Conservation (phyloP, 192 early-diverging fungal species). For the Coemansia sp. region DNA sequence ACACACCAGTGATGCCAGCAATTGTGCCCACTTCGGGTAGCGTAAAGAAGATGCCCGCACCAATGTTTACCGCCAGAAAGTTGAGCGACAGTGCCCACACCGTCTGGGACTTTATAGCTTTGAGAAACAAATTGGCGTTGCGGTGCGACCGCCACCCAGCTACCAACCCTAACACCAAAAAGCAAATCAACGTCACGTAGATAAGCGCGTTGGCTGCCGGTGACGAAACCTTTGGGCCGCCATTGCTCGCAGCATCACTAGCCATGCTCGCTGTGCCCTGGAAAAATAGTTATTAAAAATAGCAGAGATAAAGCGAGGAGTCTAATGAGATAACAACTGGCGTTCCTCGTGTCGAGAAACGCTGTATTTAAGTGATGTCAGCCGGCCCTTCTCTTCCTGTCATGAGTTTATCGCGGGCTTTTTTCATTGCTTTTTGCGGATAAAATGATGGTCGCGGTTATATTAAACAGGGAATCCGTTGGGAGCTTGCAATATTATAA, state of each 20-base stretch:
- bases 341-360: too few relatives aligned
- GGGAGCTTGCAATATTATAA: background rate
- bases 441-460: background rate
- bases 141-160: slow-evolving; percentile 56
- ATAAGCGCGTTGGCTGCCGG: slow-evolving; percentile 58
- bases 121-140: slow-evolving; percentile 57
- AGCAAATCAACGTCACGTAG: slow-evolving; percentile 56
- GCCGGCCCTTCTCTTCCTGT: background rate
- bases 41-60: slow-evolving; percentile 65
- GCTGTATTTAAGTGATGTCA: background rate
- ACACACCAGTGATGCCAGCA: slow-evolving; percentile 65
- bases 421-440: background rate
- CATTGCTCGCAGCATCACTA: slow-evolving; percentile 3
- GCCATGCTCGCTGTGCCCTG: slow-evolving; percentile 14
- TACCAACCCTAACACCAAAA: slow-evolving; percentile 57
- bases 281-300: background rate
- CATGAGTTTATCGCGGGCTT: background rate
- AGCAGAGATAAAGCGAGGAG: too few relatives aligned
- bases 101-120: slow-evolving; percentile 55
- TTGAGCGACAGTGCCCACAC: slow-evolving; percentile 54
- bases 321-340: too few relatives aligned
- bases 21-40: slow-evolving; percentile 66
- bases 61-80: slow-evolving; percentile 59
- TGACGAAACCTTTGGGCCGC: slow-evolving; percentile 35
- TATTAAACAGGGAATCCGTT: background rate